These are phyloP conservation scores for Alternaria sp. DNA, from an alignment of 2,329 filamentous ascomycete species.

Conservation along the genomic window DNA sequence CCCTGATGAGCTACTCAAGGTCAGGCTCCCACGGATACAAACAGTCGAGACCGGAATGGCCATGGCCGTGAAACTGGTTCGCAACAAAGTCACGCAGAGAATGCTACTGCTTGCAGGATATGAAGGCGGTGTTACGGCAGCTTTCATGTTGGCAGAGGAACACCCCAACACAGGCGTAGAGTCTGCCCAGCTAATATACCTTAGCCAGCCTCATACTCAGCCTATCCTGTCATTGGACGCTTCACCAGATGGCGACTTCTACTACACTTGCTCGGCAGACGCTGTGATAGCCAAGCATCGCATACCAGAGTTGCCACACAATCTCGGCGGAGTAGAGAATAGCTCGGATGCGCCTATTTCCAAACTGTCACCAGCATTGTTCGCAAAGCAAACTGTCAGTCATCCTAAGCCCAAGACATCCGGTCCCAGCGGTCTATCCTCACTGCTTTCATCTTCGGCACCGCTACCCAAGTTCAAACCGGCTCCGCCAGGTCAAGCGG, in stretches of 20 bases:
- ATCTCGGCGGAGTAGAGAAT: background rate
- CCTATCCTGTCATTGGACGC: slow-evolving; percentile 74
- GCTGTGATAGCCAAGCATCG: slow-evolving; percentile 79
- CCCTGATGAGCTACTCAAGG: slow-evolving; percentile 74
- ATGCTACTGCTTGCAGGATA: slow-evolving; percentile 79
- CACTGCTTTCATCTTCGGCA: slow-evolving; percentile 33
- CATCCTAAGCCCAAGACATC: slow-evolving; percentile 6
- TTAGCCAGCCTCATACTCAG: slow-evolving; percentile 74
- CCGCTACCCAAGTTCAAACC: slow-evolving; percentile 20
- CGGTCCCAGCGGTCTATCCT: slow-evolving; percentile 33
- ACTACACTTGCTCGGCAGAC: slow-evolving; percentile 85
- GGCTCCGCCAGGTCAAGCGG: slow-evolving; percentile 9
- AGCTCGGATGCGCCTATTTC: slow-evolving; percentile 1
- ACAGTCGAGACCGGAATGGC: slow-evolving; percentile 73
- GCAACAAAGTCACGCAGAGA: slow-evolving; percentile 34
- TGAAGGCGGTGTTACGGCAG: slow-evolving; percentile 80
- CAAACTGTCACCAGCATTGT: slow-evolving; percentile 21
- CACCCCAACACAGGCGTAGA: slow-evolving; percentile 36
- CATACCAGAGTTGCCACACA: slow-evolving; percentile 57
- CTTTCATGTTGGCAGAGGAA: slow-evolving; percentile 63
- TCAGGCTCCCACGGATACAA: slow-evolving; percentile 61
- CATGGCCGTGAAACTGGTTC: slow-evolving; percentile 73
- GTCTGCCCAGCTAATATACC: slow-evolving; percentile 65
- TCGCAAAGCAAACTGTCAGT: slow-evolving; percentile 29
- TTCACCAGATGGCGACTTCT: slow-evolving; percentile 59